Evolutionary conservation across 805 yeast genomes (phyloP).

Genomic region (Candida nitratophila): DNA sequence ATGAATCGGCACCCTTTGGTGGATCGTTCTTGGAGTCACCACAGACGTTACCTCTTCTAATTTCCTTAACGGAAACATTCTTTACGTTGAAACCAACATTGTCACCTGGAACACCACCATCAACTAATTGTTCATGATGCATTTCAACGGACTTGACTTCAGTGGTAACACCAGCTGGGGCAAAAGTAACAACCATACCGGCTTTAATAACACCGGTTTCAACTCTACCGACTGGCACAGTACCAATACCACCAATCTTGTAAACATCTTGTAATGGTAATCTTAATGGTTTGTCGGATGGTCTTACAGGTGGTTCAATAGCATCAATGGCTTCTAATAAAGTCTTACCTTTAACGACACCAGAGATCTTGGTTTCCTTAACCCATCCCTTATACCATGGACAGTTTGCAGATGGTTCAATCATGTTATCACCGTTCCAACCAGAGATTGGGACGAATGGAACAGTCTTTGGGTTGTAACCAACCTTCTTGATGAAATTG

Average conservation of each 20-base stretch:
- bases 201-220: constrained; percentile 90
- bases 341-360: constrained; percentile 71
- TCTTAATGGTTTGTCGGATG: constrained; percentile 82
- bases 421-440: constrained; percentile 92
- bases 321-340: constrained; percentile 81
- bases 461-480: constrained; percentile 76
- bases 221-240: constrained; percentile 92
- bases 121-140: constrained; percentile 76
- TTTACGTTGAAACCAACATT: constrained; percentile 86
- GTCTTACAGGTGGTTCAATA: constrained; percentile 74
- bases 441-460: constrained; percentile 90
- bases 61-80: constrained; percentile 84
- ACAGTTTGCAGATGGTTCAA: constrained; percentile 74
- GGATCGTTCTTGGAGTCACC: constrained; percentile 90
- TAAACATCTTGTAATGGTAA: constrained; percentile 87
- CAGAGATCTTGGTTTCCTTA: constrained; percentile 64
- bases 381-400: constrained; percentile 87
- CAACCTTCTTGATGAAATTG: constrained; percentile 79
- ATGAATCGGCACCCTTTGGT: constrained; percentile 70
- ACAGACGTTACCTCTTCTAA: constrained; percentile 89
- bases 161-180: constrained; percentile 88
- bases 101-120: constrained; percentile 89
- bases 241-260: constrained; percentile 90
- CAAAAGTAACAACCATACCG: constrained; percentile 84
- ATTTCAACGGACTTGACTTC: constrained; percentile 85